Evolutionary conservation across 306 rosid genomes (phyloP).

Genomic region (Inga oerstediana): DNA sequence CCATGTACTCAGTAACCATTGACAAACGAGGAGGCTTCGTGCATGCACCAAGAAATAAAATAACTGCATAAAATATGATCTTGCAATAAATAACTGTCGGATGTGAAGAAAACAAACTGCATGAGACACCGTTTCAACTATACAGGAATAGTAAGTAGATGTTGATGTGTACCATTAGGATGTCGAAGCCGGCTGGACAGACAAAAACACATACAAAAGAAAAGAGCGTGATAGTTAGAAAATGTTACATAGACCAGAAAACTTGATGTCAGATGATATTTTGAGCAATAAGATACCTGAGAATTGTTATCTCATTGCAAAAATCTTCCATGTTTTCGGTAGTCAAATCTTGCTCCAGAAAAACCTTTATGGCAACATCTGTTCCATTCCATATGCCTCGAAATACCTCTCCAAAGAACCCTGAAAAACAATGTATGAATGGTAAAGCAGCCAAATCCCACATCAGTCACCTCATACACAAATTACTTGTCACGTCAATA

Average conservation of each 20-base stretch:
- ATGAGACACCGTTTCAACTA: constrained; percentile 17
- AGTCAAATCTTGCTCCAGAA: constrained; percentile 94
- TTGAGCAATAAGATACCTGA: constrained; percentile 59
- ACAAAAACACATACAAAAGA: constrained; percentile 20
- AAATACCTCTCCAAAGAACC: constrained; percentile 98
- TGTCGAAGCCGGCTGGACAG: constrained; percentile 91
- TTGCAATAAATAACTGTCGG: constrained; percentile 24
- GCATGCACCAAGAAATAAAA: constrained; percentile 98
- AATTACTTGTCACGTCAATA: background rate
- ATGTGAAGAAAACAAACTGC: constrained; percentile 30
- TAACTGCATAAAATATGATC: constrained; percentile 70
- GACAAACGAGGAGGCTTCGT: constrained; percentile 96
- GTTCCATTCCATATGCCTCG: constrained; percentile 98
- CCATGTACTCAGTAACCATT: constrained; percentile 98
- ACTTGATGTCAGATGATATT: constrained; percentile 15
- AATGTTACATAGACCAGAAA: constrained; percentile 28
- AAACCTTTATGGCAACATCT: constrained; percentile 95
- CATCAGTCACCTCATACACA: background rate
- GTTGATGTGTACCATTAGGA: constrained; percentile 79
- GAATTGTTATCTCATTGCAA: constrained; percentile 96
- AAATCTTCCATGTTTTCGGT: constrained; percentile 98
- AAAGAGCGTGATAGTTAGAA: constrained; percentile 41
- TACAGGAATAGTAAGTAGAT: constrained; percentile 13
- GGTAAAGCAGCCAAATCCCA: constrained; percentile 31
- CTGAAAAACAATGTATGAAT: constrained; percentile 46